Base-by-base conservation (phyloP, 441 rosid genomes). In the Adansonia madagascariensis region DNA sequence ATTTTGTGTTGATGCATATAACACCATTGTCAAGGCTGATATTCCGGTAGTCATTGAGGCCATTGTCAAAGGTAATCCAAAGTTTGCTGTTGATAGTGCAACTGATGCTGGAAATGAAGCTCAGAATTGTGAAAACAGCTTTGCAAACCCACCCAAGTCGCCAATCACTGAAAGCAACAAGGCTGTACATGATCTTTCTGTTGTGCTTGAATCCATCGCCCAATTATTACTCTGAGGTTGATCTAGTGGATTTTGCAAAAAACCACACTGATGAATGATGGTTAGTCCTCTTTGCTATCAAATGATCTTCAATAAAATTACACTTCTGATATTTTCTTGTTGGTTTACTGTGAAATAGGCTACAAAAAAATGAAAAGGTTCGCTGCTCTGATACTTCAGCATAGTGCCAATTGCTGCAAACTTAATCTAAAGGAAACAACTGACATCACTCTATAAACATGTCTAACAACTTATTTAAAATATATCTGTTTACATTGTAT, bases 41-140 rank as follows among this genome's bases (percentile, higher is more conserved):
- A 59, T 86, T 4, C 79, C 81, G 0, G 65, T 53, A 20, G 81
- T 81, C 49, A 5, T 31, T 44, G 78, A 78, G 31, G 82, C 75
- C 1, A 7, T 82, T n/a, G 47, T 9, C 2, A 73, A 68, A 63
- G 77, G 80, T 0, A 22, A 82, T 47, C 77, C 75, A 22, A 80
- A 78, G 63, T 76, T 78, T 27, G 77, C 82, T 3, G 70, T 59
- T 18, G 52, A 73, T 3, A 69, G 60, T 31, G 74, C 76, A 53
- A 43, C n/a, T 46, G 82, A 80, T 12, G 79, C 75, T 6, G 84
- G 71, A 8, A 60, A 3, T 1, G 79, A 73, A 2, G 80, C 73
- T 14, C 47, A 49, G 62, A 39, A 18, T 8, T 83, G 85, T 12
- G 87, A 71, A 61, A 47, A 10, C 0, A 8, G 43, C 24, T 62